Conservation (phyloP, 2,329 filamentous ascomycete genomes). For the Fusarium sp. region DNA sequence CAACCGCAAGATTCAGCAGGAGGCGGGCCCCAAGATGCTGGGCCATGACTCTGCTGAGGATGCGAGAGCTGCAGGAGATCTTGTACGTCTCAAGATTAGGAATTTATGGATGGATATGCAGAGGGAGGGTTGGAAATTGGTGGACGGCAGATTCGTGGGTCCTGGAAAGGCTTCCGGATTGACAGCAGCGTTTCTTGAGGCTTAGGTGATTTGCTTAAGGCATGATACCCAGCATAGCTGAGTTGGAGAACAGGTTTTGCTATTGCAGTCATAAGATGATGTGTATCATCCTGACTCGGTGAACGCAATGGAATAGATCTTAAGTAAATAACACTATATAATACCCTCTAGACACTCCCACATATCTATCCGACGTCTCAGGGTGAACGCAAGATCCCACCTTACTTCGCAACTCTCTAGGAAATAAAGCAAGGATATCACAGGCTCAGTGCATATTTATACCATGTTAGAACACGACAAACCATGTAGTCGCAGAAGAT, state of each 20-base stretch:
- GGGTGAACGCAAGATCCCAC: too few species aligned
- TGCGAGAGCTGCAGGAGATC: slow-evolving; percentile 86
- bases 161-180: slow-evolving; percentile 52
- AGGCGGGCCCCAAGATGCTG: slow-evolving; percentile 60
- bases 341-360: background rate
- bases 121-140: slow-evolving; percentile 74
- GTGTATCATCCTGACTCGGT: background rate
- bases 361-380: too few species aligned
- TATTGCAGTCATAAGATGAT: background rate
- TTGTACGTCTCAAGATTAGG: slow-evolving; percentile 79
- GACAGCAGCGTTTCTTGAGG: slow-evolving; percentile 58
- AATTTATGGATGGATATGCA: slow-evolving; percentile 78
- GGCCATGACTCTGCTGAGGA: slow-evolving; percentile 97
- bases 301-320: background rate
- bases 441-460: background rate
- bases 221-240: background rate
- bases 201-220: slow-evolving; percentile 4
- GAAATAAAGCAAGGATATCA: background rate
- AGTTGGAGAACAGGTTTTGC: too few species aligned
- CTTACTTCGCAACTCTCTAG: background rate
- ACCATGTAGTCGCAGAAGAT: slow-evolving; percentile 16
- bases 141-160: slow-evolving; percentile 61
- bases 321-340: background rate
- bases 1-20: slow-evolving; percentile 82
- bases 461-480: background rate